These are phyloP conservation scores for Stereocaulon alpinum DNA, from an alignment of 495 filamentous ascomycete genomes.

Conservation along the genomic window DNA sequence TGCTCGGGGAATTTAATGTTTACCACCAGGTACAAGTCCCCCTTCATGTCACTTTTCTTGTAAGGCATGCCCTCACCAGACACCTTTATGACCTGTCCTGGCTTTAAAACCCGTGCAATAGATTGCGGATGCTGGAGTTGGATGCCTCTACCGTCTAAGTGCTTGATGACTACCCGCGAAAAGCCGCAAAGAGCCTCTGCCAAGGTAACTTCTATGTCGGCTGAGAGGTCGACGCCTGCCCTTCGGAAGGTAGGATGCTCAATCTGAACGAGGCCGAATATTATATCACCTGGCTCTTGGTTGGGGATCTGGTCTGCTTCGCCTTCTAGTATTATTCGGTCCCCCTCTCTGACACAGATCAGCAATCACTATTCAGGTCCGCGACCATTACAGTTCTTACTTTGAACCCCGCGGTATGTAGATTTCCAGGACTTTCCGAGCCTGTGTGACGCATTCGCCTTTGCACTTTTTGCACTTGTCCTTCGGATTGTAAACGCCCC, in stretches of 20 bases:
- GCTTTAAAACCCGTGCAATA: constrained; percentile 62
- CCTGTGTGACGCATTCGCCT: constrained; percentile 66
- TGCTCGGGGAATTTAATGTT: constrained; percentile 83
- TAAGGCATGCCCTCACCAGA: constrained; percentile 86
- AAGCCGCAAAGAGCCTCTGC: constrained; percentile 83
- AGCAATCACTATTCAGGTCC: constrained; percentile 12
- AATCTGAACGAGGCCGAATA: constrained; percentile 76
- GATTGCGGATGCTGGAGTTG: constrained; percentile 58
- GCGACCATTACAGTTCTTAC: constrained; percentile 25
- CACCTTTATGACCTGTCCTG: constrained; percentile 75
- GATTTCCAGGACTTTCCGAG: constrained; percentile 88
- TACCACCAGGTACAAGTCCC: constrained; percentile 79
- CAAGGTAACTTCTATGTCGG: constrained; percentile 67
- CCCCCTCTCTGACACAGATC: constrained; percentile 51
- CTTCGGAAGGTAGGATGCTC: constrained; percentile 72
- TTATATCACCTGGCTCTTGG: constrained; percentile 82
- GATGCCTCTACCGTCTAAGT: constrained; percentile 90
- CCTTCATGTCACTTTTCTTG: constrained; percentile 72
- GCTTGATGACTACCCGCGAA: constrained; percentile 79
- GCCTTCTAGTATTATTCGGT: constrained; percentile 79
- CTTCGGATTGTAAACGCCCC: constrained; percentile 80
- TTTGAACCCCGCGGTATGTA: constrained; percentile 87
- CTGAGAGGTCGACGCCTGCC: constrained; percentile 71
- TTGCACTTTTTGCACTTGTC: constrained; percentile 99
- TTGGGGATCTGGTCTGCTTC: constrained; percentile 92